These are phyloP conservation scores for Boehmeria nivea DNA, from an alignment of 306 rosid genomes.

Conservation along the genomic window DNA sequence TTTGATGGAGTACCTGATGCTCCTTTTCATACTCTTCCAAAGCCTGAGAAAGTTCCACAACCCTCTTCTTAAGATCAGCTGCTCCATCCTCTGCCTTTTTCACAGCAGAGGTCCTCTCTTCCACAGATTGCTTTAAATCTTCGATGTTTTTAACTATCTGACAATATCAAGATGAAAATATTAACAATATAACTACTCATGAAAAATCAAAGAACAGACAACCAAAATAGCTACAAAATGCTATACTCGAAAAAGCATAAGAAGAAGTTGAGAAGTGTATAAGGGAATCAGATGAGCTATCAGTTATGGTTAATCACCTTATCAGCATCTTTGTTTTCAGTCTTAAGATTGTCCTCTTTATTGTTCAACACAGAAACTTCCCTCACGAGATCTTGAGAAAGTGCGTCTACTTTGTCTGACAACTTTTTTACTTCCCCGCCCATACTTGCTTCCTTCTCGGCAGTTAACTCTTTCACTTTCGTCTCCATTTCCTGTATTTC, in stretches of 20 bases:
- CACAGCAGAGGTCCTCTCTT: conserved; percentile 64
- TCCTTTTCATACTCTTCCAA: conserved; percentile 76
- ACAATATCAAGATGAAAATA: conserved; percentile 24
- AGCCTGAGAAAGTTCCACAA: conserved; percentile 57
- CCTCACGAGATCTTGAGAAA: conserved; percentile 73
- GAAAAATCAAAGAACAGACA: background rate
- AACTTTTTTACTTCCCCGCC: conserved; percentile 82
- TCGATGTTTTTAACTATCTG: conserved; percentile 67
- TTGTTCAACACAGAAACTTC: conserved; percentile 64
- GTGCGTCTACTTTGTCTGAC: conserved; percentile 61
- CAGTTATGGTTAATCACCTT: conserved; percentile 42
- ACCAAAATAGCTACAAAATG: background rate
- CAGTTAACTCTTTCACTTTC: conserved; percentile 54
- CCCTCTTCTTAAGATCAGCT: conserved; percentile 67
- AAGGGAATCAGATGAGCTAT: background rate
- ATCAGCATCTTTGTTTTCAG: conserved; percentile 69
- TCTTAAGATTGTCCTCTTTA: conserved; percentile 66
- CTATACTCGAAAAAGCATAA: too few relatives aligned
- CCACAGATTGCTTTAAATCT: conserved; percentile 69
- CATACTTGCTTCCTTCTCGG: conserved; percentile 86
- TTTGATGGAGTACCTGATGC: conserved; percentile 55
- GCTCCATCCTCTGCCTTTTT: conserved; percentile 87
- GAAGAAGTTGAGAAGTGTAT: background rate
- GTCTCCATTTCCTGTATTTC: conserved; percentile 74
- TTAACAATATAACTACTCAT: conserved; percentile 21